Base-by-base conservation (phyloP, 495 filamentous ascomycete genomes). In the Aspergillus cristatus region DNA sequence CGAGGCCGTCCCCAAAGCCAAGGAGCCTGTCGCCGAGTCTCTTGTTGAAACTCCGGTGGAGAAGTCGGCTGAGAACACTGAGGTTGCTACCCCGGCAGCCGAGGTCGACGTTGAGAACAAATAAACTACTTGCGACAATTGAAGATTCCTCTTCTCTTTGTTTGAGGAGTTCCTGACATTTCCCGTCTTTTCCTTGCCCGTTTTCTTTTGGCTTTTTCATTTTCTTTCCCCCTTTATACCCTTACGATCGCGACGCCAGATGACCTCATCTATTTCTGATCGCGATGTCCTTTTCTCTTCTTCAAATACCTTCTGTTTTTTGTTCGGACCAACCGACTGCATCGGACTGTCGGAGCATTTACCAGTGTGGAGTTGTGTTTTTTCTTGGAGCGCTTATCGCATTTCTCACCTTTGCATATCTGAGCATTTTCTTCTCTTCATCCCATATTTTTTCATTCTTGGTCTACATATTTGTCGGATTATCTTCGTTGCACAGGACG, bases 81-180 rank as follows among this genome's bases (percentile, higher is more conserved):
- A 38, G 13, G 25, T 22, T 12, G 22, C 43, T 30, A 15, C 32
- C n/a, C 26, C 43, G 34, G 45, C 25, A 15, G 35, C 41, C 7
- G 31, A 55, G 35, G 34, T 48, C 7, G 37, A 46, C 29, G 49
- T 50, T 12, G 45, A 49, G 28, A 55, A 56, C 60, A 49, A 34
- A 35, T 29, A 16, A 35, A 31, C 31, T 35, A 18, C 7, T 25
- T 11, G 26, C 4, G 28, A 11, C 28, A n/a, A 30, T 30, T n/a
- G 28, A 14, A 12, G n/a, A n/a, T 6, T n/a, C n/a, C 12, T 4
- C 3, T 30, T 30, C 3, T 30, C 4, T 4, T 30, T n/a, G 13
- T 30, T 30, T n/a, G 12, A 11, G 11, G 24, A 26, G 11, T 26
- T 14, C n/a, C 28, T 30, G 4, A 14, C 10, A 14, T 11, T 26